These are phyloP conservation scores for Casuarina equisetifolia DNA, from an alignment of 306 rosid genomes.

Conservation along the genomic window DNA sequence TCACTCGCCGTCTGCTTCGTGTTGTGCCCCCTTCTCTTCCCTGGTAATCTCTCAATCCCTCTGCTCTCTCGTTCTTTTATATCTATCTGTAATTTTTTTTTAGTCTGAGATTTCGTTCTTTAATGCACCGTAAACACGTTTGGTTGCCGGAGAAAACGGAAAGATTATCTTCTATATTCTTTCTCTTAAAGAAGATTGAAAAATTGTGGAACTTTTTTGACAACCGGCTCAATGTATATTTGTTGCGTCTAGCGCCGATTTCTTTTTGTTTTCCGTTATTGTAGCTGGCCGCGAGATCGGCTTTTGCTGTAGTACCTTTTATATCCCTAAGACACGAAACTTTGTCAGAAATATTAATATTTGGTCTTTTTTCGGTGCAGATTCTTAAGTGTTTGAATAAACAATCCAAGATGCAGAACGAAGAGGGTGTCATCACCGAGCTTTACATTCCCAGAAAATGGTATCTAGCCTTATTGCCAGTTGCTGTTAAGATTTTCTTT, in stretches of 20 bases:
- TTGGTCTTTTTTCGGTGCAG: not conserved
- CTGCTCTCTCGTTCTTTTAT: too few relatives aligned
- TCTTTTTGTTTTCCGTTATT: not conserved
- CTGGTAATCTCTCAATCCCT: too few relatives aligned
- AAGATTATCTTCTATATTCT: too few relatives aligned
- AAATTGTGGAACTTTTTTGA: not conserved
- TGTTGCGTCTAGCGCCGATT: not conserved
- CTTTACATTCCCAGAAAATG: conserved; percentile 72
- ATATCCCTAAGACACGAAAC: not conserved
- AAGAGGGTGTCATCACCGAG: conserved; percentile 60
- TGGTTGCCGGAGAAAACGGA: not conserved
- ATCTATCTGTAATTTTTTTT: too few relatives aligned
- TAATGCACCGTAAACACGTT: not conserved
- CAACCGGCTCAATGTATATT: not conserved
- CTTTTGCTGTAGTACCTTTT: not conserved
- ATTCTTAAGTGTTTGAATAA: conserved; percentile 7
- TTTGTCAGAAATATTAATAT: not conserved
- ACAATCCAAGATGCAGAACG: conserved; percentile 50
- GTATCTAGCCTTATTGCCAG: conserved; percentile 19
- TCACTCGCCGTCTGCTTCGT: too few relatives aligned
- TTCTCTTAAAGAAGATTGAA: not conserved
- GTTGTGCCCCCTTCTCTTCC: too few relatives aligned
- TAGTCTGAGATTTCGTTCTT: too few relatives aligned
- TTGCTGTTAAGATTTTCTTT: not conserved
- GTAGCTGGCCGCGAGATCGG: not conserved